Percentiles rank a stretch among this genome's conserved stretches.
Evolutionary conservation across 2,329 filamentous ascomycete genomes (phyloP).

Genomic region (Fusarium palustre): DNA sequence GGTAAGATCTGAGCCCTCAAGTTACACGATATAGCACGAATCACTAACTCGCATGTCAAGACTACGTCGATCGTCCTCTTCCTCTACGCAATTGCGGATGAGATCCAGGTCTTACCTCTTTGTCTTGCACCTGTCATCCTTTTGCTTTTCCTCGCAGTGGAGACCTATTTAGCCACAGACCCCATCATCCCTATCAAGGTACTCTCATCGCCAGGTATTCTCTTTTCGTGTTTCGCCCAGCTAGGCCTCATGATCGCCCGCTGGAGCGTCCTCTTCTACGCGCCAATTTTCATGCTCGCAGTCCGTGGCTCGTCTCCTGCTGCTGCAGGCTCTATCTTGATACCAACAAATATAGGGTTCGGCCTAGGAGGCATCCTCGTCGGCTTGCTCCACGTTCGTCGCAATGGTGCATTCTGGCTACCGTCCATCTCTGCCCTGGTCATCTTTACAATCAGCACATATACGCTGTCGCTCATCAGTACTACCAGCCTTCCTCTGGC

Average conservation of each 20-base stretch:
- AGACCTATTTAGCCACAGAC: slow-evolving; percentile 71
- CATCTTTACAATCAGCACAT: slow-evolving; percentile 71
- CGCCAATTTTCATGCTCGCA: slow-evolving; percentile 82
- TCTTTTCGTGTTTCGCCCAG: slow-evolving; percentile 79
- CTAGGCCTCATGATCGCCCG: slow-evolving; percentile 83
- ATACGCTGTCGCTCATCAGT: slow-evolving; percentile 66
- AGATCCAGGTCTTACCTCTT: slow-evolving; percentile 70
- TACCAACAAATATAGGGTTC: slow-evolving; percentile 86
- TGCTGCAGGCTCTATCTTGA: slow-evolving; percentile 77
- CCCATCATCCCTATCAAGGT: slow-evolving; percentile 81
- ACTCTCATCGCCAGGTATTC: slow-evolving; percentile 75
- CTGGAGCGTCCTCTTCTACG: slow-evolving; percentile 84
- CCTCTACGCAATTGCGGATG: slow-evolving; percentile 75
- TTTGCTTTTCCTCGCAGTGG: slow-evolving; percentile 69
- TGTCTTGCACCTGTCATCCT: slow-evolving; percentile 66
- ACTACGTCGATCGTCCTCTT: slow-evolving; percentile 75
- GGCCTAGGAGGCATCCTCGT: slow-evolving; percentile 78
- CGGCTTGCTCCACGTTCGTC: slow-evolving; percentile 80
- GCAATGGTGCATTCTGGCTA: slow-evolving; percentile 78
- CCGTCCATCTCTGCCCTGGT: slow-evolving; percentile 70
- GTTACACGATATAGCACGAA: background rate
- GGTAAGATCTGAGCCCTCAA: slow-evolving; percentile 55
- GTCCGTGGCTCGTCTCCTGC: slow-evolving; percentile 77
- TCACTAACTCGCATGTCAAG: slow-evolving; percentile 52
- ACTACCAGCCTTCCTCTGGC: slow-evolving; percentile 62